phyloP scores from a whole-genome alignment of 768 basidiomycete genomes.

The Trametes cinnabarina region DNA sequence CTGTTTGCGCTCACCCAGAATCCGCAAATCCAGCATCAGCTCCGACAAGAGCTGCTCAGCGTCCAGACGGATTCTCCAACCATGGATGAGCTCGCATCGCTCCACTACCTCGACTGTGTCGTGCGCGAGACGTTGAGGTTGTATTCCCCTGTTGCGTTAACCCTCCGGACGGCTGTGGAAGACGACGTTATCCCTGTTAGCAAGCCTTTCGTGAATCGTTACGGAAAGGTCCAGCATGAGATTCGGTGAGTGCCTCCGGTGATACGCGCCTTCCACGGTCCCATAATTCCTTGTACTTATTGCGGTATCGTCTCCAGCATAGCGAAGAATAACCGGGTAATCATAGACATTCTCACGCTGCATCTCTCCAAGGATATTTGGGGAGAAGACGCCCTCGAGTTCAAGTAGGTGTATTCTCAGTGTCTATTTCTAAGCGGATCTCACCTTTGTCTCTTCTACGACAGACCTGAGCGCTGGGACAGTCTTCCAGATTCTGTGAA shows the following conservation, averaged over 20 bases:
- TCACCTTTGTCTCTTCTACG: constrained; percentile 7
- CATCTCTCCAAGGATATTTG: constrained; percentile 54
- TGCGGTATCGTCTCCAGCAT: constrained; percentile 17
- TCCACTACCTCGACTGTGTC: constrained; percentile 71
- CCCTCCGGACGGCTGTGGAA: constrained; percentile 43
- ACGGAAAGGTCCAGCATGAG: constrained; percentile 11
- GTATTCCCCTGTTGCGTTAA: constrained; percentile 48
- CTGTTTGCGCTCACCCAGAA: constrained; percentile 38
- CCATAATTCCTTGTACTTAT: not conserved
- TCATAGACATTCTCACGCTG: constrained; percentile 51
- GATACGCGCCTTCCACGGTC: too few relatives aligned
- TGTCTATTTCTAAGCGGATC: too few relatives aligned
- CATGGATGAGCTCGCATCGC: constrained; percentile 62
- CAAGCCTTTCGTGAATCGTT: constrained; percentile 25
- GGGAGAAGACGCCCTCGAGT: constrained; percentile 60
- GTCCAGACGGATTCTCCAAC: constrained; percentile 45
- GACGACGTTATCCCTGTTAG: constrained; percentile 52
- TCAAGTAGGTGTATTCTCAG: constrained; percentile 54
- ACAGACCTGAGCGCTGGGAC: constrained; percentile 70
- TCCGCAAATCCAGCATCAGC: constrained; percentile 33
- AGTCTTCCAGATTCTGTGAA: constrained; percentile 47
- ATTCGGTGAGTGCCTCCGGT: constrained; percentile 29
- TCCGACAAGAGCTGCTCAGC: constrained; percentile 39
- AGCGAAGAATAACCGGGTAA: constrained; percentile 28
- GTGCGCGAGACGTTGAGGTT: constrained; percentile 57